A percentile compares a stretch with the other conserved stretches of the same genome.
Evolutionary conservation across 2,329 filamentous ascomycete species (phyloP).

Genomic region (Davidsoniella neocaledoniae): DNA sequence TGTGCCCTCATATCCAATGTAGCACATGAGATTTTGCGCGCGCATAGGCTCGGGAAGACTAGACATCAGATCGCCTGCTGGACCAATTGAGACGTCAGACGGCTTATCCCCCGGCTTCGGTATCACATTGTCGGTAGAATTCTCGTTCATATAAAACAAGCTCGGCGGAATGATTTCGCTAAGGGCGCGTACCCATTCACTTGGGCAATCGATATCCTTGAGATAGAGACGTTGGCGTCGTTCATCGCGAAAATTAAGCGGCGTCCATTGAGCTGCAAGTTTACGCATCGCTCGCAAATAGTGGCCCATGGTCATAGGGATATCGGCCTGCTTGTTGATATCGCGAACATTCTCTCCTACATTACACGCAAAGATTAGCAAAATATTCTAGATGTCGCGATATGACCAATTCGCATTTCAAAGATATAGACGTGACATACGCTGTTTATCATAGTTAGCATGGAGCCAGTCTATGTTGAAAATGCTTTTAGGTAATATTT

Average conservation of each 20-base stretch:
- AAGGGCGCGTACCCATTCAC: slow-evolving; percentile 69
- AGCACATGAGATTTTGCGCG: slow-evolving; percentile 95
- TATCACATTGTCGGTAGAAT: slow-evolving; percentile 31
- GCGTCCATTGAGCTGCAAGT: slow-evolving; percentile 66
- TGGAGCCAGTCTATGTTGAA: slow-evolving; percentile 73
- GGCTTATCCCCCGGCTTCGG: slow-evolving; percentile 24
- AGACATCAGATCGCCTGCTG: slow-evolving; percentile 87
- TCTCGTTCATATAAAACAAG: slow-evolving; percentile 84
- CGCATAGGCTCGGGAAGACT: slow-evolving; percentile 74
- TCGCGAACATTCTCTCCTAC: slow-evolving; percentile 74
- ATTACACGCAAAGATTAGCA: not conserved
- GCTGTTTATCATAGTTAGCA: slow-evolving; percentile 60
- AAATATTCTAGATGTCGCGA: not conserved
- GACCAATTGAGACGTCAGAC: slow-evolving; percentile 41
- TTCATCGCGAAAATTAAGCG: slow-evolving; percentile 60
- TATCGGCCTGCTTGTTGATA: slow-evolving; percentile 51
- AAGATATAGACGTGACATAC: slow-evolving; percentile 28
- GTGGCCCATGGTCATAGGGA: slow-evolving; percentile 75
- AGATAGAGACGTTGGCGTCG: slow-evolving; percentile 76
- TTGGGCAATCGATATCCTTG: slow-evolving; percentile 92
- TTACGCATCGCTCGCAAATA: slow-evolving; percentile 78
- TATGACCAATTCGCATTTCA: not conserved
- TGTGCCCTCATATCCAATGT: slow-evolving; percentile 92
- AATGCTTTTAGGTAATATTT: slow-evolving; percentile 54
- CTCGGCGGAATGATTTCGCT: slow-evolving; percentile 60